phyloP scores from a whole-genome alignment of 2,329 filamentous ascomycete genomes.

The Onygenales sp. region DNA sequence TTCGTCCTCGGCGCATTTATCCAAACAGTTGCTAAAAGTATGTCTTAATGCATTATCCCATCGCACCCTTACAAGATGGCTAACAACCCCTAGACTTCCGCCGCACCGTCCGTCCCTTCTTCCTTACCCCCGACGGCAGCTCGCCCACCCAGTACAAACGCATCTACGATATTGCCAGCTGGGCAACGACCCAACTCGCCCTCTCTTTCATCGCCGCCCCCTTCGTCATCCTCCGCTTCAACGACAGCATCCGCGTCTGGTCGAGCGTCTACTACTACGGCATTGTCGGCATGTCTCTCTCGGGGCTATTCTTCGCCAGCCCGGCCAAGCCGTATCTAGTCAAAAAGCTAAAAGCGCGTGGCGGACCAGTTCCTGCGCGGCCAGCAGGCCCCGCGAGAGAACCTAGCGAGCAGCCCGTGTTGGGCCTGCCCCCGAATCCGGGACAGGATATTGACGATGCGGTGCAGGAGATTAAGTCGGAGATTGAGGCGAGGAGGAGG shows the following conservation, averaged over 20 bases:
- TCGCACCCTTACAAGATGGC: neutral
- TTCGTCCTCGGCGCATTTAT: constrained; percentile 86
- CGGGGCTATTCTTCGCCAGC: constrained; percentile 68
- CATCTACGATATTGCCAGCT: constrained; percentile 76
- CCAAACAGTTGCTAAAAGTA: constrained; percentile 91
- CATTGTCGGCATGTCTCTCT: constrained; percentile 54
- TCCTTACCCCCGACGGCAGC: constrained; percentile 68
- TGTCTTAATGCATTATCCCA: constrained; percentile 26
- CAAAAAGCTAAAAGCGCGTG: constrained; percentile 49
- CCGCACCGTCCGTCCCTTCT: constrained; percentile 83
- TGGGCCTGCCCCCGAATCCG: constrained; percentile 72
- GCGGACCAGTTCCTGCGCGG: constrained; percentile 15
- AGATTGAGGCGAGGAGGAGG: constrained; percentile 55
- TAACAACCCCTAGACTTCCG: constrained; percentile 59
- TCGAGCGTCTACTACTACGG: constrained; percentile 81
- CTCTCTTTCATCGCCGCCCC: constrained; percentile 77
- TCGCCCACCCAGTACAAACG: constrained; percentile 61
- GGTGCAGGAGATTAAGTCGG: constrained; percentile 61
- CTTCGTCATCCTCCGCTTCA: constrained; percentile 72
- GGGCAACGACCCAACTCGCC: constrained; percentile 65
- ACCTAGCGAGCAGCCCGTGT: constrained; percentile 47
- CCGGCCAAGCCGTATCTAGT: constrained; percentile 58
- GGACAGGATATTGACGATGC: constrained; percentile 68
- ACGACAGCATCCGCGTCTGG: constrained; percentile 67
- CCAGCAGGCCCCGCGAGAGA: neutral